A percentile compares a stretch with the other conserved stretches of the same genome.
These are phyloP conservation scores for Yamadazyma diddensiae DNA, from an alignment of 1,139 yeast species.

Conservation along the genomic window DNA sequence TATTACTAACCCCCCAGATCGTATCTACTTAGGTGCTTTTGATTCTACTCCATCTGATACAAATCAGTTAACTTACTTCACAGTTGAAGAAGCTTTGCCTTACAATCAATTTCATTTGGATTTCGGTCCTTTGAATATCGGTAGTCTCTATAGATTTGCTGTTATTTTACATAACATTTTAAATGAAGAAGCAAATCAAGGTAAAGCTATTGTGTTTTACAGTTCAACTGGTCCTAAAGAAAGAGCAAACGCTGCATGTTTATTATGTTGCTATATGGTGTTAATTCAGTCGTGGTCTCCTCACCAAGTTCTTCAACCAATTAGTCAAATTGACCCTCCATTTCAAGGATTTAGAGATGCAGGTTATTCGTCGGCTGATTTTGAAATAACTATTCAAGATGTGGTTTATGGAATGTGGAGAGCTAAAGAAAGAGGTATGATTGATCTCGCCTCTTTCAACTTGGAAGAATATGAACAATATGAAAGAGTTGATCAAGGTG, in stretches of 20 bases:
- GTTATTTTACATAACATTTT: slow-evolving; percentile 88
- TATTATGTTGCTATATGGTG: slow-evolving; percentile 92
- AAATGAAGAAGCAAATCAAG: slow-evolving; percentile 79
- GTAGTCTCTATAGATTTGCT: slow-evolving; percentile 91
- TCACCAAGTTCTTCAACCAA: slow-evolving; percentile 92
- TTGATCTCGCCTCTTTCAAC: slow-evolving; percentile 84
- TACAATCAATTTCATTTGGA: slow-evolving; percentile 93
- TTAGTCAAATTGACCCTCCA: slow-evolving; percentile 90
- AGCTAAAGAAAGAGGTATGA: slow-evolving; percentile 90
- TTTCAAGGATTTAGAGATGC: slow-evolving; percentile 95
- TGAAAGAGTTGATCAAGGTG: slow-evolving; percentile 96
- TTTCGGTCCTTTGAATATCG: slow-evolving; percentile 93
- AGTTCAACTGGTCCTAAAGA: slow-evolving; percentile 78
- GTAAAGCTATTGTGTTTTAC: slow-evolving; percentile 87
- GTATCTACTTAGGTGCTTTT: slow-evolving; percentile 88
- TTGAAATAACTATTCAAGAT: slow-evolving; percentile 89
- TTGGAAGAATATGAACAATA: slow-evolving; percentile 91
- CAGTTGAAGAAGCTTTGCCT: slow-evolving; percentile 88
- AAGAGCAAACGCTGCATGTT: slow-evolving; percentile 91
- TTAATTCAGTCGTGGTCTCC: slow-evolving; percentile 98
- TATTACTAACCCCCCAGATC: slow-evolving; percentile 39
- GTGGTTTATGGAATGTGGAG: slow-evolving; percentile 96
- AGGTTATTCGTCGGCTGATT: slow-evolving; percentile 94
- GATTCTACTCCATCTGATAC: slow-evolving; percentile 79
- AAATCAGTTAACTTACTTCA: slow-evolving; percentile 74